phyloP scores from a whole-genome alignment of 1,284 basidiomycete genomes.

The Ustilago bromivora region DNA sequence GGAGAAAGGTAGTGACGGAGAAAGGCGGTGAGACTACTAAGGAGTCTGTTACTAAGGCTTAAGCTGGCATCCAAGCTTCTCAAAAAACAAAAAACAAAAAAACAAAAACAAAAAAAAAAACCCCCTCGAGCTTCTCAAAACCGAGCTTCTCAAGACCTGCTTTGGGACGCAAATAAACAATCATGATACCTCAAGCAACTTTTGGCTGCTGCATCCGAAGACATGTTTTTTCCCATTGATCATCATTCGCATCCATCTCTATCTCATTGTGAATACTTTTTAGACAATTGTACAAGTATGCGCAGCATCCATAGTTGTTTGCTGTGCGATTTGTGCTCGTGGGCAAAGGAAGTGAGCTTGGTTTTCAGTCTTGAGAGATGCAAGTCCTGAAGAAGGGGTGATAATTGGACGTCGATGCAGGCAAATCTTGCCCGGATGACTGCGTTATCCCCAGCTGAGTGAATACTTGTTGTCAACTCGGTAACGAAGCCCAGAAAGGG shows the following conservation, averaged over 20 bases:
- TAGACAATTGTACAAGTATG: neutral
- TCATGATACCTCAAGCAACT: neutral
- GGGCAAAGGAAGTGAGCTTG: too few relatives aligned
- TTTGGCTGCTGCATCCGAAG: neutral
- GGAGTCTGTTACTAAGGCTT: constrained; percentile 2
- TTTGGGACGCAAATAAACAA: neutral
- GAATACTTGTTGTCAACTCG: too few relatives aligned
- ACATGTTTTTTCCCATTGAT: neutral
- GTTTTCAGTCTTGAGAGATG: too few relatives aligned
- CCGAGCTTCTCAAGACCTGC: too few relatives aligned
- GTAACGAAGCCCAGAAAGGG: too few relatives aligned
- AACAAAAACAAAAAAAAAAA: too few relatives aligned
- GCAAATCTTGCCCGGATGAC: too few relatives aligned
- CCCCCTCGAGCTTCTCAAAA: too few relatives aligned
- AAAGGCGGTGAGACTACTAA: constrained; percentile 7
- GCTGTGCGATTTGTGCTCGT: neutral
- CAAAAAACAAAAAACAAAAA: neutral
- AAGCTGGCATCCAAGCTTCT: neutral
- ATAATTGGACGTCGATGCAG: too few relatives aligned
- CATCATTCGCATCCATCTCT: neutral
- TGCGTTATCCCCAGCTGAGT: too few relatives aligned
- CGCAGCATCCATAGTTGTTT: neutral
- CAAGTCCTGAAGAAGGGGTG: too few relatives aligned
- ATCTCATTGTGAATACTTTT: neutral
- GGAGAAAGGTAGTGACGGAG: too few relatives aligned